Evolutionary conservation across 495 filamentous ascomycete species (phyloP).

Genomic region (Penicillium tannophilum): DNA sequence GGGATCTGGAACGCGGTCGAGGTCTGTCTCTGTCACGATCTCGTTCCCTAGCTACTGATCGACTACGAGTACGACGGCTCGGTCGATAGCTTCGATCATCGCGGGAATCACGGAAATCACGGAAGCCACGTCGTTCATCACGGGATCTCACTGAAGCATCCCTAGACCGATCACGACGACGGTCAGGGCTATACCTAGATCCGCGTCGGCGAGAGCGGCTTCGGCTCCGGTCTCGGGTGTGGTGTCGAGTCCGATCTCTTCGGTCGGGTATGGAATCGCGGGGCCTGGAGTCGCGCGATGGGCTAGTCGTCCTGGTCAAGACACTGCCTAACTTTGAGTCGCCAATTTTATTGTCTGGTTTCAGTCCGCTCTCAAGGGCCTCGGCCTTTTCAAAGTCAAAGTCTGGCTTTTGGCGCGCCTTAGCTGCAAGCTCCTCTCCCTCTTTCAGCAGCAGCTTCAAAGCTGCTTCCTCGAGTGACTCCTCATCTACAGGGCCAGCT

Average conservation of each 20-base stretch:
- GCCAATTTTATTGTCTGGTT: constrained; percentile 30
- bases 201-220: constrained; percentile 35
- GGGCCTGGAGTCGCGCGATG: constrained; percentile 30
- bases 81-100: constrained; percentile 42
- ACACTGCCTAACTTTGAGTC: constrained; percentile 36
- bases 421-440: constrained; percentile 62
- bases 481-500: constrained; percentile 52
- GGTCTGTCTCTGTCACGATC: constrained; percentile 40
- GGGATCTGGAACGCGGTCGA: constrained; percentile 39
- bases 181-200: constrained; percentile 40
- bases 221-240: constrained; percentile 33
- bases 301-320: constrained; percentile 32
- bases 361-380: constrained; percentile 49
- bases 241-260: constrained; percentile 26
- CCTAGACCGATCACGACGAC: constrained; percentile 35
- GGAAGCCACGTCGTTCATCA: constrained; percentile 36
- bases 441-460: constrained; percentile 59
- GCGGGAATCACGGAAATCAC: constrained; percentile 44
- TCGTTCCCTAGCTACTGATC: constrained; percentile 36
- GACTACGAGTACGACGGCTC: constrained; percentile 41
- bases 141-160: constrained; percentile 39
- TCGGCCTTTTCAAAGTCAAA: constrained; percentile 58
- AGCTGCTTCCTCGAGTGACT: constrained; percentile 59
- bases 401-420: constrained; percentile 58
- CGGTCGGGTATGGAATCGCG: constrained; percentile 38